Evolutionary conservation across 208 protist genomes (phyloP).

Genomic region (Leishmania amazonensis): DNA sequence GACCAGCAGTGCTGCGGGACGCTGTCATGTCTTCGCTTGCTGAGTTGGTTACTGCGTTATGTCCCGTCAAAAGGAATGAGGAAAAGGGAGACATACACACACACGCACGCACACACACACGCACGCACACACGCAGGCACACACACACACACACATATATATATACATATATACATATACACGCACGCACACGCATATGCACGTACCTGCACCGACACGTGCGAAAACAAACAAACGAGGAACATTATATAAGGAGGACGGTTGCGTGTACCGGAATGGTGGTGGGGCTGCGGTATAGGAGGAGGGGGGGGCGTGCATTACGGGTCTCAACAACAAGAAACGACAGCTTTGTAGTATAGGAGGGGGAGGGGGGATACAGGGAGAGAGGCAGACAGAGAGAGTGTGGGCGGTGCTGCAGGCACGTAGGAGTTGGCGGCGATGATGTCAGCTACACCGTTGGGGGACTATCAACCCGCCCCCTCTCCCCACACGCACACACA

Average conservation of each 20-base stretch:
- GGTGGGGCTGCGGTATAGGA: too few species aligned
- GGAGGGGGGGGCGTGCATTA: too few species aligned
- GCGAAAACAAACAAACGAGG: too few species aligned
- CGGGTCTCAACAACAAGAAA: not conserved
- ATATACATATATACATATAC: not conserved
- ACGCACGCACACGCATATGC: not conserved
- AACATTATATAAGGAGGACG: too few species aligned
- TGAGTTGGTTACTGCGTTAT: not conserved
- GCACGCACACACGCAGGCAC: not conserved
- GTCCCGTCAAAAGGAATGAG: not conserved
- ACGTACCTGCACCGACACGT: not conserved
- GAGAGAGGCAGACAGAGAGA: not conserved
- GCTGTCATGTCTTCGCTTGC: not conserved
- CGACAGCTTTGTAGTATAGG: too few species aligned
- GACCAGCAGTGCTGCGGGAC: not conserved
- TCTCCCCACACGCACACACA: not conserved
- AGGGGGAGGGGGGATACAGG: too few species aligned
- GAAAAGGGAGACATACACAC: not conserved
- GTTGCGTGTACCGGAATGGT: too few species aligned
- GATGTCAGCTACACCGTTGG: not conserved
- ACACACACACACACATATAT: not conserved
- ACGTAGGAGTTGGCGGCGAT: not conserved
- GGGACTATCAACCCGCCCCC: not conserved
- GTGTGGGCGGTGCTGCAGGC: too few species aligned
- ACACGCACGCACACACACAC: not conserved